A percentile compares a stretch with the other conserved stretches of the same genome.
Conservation (phyloP, 106 monocot genomes). For the Dendrobium officinale region DNA sequence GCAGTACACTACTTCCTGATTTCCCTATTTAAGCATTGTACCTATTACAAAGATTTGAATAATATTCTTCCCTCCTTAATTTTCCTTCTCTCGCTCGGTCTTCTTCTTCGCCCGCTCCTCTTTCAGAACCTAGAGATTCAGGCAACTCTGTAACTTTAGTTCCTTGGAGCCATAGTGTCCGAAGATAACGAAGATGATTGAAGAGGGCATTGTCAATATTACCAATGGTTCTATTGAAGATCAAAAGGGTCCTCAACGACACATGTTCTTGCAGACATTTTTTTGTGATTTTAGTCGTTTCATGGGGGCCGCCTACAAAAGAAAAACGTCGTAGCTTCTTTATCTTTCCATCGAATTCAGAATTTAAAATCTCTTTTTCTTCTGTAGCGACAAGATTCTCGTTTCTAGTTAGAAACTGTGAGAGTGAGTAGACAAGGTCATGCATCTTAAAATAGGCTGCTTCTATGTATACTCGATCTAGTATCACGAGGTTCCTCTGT, state of each 20-base stretch:
- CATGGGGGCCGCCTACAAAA: too few relatives aligned
- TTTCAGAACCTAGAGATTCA: slow-evolving; percentile 1
- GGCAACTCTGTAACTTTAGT: slow-evolving; percentile 8
- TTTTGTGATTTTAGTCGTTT: too few relatives aligned
- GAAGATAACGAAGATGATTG: not conserved
- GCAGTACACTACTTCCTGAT: too few relatives aligned
- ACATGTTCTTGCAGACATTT: not conserved
- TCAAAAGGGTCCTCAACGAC: slow-evolving; percentile 11
- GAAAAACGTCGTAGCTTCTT: not conserved
- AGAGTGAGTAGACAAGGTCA: slow-evolving; percentile 14
- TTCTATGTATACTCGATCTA: not conserved
- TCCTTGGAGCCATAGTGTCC: slow-evolving; percentile 3
- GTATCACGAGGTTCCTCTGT: slow-evolving; percentile 9
- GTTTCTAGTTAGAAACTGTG: not conserved
- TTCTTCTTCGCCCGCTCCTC: too few relatives aligned
- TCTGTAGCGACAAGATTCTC: slow-evolving; percentile 4
- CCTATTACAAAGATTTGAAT: too few relatives aligned
- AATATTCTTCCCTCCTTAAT: too few relatives aligned
- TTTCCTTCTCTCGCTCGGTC: too few relatives aligned
- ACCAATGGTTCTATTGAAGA: too few relatives aligned
- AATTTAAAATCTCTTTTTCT: too few relatives aligned
- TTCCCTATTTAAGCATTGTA: too few relatives aligned
- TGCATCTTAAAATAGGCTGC: not conserved
- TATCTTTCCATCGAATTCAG: not conserved
- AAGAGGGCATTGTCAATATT: not conserved